phyloP scores from a whole-genome alignment of 352 stramenopile species.

The Globisporangium barbulae region DNA sequence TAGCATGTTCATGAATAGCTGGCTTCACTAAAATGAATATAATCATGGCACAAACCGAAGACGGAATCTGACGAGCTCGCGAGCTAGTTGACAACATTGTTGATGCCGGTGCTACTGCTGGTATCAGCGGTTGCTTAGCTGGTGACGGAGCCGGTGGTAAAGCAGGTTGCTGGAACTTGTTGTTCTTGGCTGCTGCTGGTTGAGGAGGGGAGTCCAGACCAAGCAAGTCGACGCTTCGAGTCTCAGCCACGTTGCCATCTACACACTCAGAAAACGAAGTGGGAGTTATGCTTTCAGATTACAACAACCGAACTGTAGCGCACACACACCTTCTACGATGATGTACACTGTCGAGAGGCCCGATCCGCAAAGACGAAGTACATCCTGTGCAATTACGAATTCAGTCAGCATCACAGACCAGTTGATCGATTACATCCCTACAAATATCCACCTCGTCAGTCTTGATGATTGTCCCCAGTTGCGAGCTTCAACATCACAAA shows the following conservation, averaged over 20 bases:
- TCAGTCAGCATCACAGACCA: not conserved
- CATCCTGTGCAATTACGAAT: constrained; percentile 16
- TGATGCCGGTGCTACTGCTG: not conserved
- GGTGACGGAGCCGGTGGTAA: not conserved
- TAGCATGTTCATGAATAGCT: not conserved
- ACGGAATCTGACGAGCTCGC: constrained; percentile 28
- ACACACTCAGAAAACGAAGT: not conserved
- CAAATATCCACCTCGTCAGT: constrained; percentile 10
- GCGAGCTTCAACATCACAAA: constrained; percentile 5
- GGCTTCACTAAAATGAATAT: not conserved
- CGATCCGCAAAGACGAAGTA: constrained; percentile 17
- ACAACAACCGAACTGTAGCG: not conserved
- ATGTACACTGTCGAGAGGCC: constrained; percentile 12
- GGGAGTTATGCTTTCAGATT: not conserved
- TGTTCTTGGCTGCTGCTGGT: not conserved
- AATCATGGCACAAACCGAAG: constrained; percentile 10
- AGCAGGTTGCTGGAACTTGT: not conserved
- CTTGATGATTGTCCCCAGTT: constrained; percentile 11
- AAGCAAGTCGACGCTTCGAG: constrained; percentile 27
- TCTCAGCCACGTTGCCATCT: constrained; percentile 8
- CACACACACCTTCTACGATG: constrained; percentile 17
- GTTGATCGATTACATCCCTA: not conserved
- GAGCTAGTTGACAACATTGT: constrained; percentile 23
- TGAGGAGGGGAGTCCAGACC: constrained; percentile 18
- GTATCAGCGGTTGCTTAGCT: not conserved